Evolutionary conservation across 192 early-diverging fungal genomes (phyloP).

Genomic region (Dissophora globulifera): DNA sequence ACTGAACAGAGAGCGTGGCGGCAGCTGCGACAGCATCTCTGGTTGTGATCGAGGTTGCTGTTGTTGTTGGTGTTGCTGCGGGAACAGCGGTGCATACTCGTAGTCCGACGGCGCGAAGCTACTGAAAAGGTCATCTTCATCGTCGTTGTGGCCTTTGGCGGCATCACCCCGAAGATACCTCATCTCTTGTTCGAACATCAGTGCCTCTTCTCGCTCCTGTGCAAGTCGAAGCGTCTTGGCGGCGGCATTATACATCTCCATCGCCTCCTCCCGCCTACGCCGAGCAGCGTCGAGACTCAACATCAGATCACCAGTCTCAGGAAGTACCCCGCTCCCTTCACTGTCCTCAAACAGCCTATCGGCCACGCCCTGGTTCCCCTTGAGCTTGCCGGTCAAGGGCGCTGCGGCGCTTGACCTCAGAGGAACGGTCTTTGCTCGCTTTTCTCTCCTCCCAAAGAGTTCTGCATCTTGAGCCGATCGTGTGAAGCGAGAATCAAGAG

Average conservation of each 20-base stretch:
- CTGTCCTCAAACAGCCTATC: too few species aligned
- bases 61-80: constrained; percentile 3
- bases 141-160: too few species aligned
- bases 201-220: constrained; percentile 1
- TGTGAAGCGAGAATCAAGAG: too few species aligned
- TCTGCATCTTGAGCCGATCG: too few species aligned
- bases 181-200: constrained; percentile 12
- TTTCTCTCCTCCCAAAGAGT: too few species aligned
- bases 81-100: constrained; percentile 1
- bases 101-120: neutral
- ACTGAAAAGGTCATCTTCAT: constrained; percentile 3
- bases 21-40: neutral
- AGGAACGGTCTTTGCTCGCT: too few species aligned
- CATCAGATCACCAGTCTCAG: too few species aligned
- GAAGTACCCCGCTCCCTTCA: too few species aligned
- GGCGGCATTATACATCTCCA: neutral
- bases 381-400: too few species aligned
- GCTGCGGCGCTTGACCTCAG: too few species aligned
- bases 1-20: too few species aligned
- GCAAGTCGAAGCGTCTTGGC: neutral
- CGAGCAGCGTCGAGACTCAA: neutral
- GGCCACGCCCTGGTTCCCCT: too few species aligned
- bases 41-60: constrained; percentile 1
- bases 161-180: neutral
- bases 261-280: neutral